Conservation (phyloP, 179 eudicot species). For the Sideroxylon spinosum region DNA sequence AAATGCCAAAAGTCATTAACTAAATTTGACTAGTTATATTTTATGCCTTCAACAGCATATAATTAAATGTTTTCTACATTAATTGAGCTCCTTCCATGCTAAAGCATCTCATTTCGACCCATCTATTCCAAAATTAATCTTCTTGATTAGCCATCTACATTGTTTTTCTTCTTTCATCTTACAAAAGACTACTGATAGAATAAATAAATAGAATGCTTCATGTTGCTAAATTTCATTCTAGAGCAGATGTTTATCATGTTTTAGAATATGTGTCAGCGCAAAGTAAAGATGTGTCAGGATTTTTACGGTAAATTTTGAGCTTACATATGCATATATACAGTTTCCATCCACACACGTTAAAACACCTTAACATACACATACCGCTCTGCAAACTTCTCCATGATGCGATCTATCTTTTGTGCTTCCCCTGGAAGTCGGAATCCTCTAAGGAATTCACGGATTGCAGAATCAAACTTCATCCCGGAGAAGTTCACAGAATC, state of each 20-base stretch:
- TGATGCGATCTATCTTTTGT: constrained; percentile 96
- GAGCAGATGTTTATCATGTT: neutral
- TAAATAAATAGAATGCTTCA: neutral
- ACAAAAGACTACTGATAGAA: neutral
- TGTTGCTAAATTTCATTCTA: neutral
- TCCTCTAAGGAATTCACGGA: constrained; percentile 85
- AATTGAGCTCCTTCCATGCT: neutral
- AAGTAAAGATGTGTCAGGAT: neutral
- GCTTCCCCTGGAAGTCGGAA: constrained; percentile 99
- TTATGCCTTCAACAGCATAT: neutral
- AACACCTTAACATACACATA: constrained; percentile 29
- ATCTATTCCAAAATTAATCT: neutral
- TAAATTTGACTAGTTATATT: neutral
- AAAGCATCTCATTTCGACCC: neutral
- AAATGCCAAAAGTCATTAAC: neutral
- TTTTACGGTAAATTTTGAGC: neutral
- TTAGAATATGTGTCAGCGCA: neutral
- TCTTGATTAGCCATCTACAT: neutral
- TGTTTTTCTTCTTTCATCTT: neutral
- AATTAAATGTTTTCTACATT: neutral
- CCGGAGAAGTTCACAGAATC: constrained; percentile 86
- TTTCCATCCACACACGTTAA: neutral
- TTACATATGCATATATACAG: neutral
- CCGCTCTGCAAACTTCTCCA: constrained; percentile 99
- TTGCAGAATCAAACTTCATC: constrained; percentile 84